Base-by-base conservation (phyloP, 768 basidiomycete genomes). In the Clitopilus hobsonii region DNA sequence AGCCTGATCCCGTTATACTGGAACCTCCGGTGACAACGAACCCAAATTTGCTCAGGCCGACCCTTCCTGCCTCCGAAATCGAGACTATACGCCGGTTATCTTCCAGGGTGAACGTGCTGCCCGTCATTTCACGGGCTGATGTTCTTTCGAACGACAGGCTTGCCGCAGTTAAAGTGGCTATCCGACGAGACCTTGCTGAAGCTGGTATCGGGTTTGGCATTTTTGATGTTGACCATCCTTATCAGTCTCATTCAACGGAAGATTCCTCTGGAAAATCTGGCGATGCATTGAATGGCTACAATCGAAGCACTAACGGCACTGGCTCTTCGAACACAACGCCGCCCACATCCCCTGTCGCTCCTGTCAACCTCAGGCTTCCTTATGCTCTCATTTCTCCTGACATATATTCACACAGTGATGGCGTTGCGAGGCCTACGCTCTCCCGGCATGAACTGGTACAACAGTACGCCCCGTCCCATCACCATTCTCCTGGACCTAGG, bases 191-290 rank as follows among this genome's bases (percentile, higher is more conserved):
- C 72, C 78, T 93, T 47, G 89, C 89, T 36, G 86, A 88, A 60
- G 87, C 88, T 49, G 91, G 90, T 56, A 91, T 92, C 66, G 90
- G 89, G 56, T 92, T 92, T 70, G 90, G 91, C 63, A 91, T 94
- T 60, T 93, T 94, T 72, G 91, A 92, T 76, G 75, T 83, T 67
- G 88, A 88, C 69, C 73, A 70, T 60, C 79, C 74, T 60, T 75
- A 79, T 67, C 73, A 75, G 58, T 74, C 72, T 57, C 75, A 73
- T 67, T 58, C 64, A 58, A 74, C 67, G 60, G 78, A 80, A 57
- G 76, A 78, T 60, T 66, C 72, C 58, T 72, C 76, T 54, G 67
- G 73, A 55, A 72, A 75, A 63, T 78, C 79, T 63, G 75, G 78
- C 56, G 83, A 84, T 66, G 61, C 74, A 30, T 64, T 75, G 36